Evolutionary conservation across 495 filamentous ascomycete species (phyloP).

Genomic region (Hypomontagnella monticulosa): DNA sequence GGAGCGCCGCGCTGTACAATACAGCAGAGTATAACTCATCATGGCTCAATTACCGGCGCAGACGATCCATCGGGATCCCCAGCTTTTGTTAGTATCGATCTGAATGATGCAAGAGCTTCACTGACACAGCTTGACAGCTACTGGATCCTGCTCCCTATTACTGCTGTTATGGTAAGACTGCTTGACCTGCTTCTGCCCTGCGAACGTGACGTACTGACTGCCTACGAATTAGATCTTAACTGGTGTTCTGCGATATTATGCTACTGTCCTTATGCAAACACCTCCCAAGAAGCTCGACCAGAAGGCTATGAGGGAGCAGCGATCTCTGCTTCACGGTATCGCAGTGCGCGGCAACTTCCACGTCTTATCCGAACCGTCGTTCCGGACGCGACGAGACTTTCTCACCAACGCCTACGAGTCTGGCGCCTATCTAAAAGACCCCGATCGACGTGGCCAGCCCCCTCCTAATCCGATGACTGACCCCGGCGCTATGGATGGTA

Average conservation of each 20-base stretch:
- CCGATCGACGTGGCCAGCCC: constrained; percentile 82
- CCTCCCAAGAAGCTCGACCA: constrained; percentile 83
- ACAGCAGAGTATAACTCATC: constrained; percentile 20
- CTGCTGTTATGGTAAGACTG: constrained; percentile 85
- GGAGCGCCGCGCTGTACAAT: not conserved
- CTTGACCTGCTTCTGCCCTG: not conserved
- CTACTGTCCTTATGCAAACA: constrained; percentile 85
- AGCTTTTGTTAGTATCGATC: constrained; percentile 76
- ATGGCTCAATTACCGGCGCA: constrained; percentile 92
- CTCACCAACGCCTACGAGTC: constrained; percentile 81
- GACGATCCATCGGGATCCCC: constrained; percentile 98
- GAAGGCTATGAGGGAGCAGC: constrained; percentile 83
- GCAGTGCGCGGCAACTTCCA: constrained; percentile 83
- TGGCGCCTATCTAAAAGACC: constrained; percentile 89
- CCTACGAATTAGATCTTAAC: constrained; percentile 82
- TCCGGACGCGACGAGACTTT: constrained; percentile 80
- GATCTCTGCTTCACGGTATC: constrained; percentile 84
- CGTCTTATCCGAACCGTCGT: constrained; percentile 77
- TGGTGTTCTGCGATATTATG: constrained; percentile 95
- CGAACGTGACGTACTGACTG: constrained; percentile 16
- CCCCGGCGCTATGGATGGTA: constrained; percentile 97
- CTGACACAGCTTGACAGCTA: constrained; percentile 66
- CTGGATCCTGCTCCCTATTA: constrained; percentile 98
- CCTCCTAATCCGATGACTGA: constrained; percentile 95
- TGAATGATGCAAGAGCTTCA: not conserved